A percentile compares a stretch with the other conserved stretches of the same genome.
Conservation (phyloP, 352 stramenopile genomes). For the Albugo laibachii region DNA sequence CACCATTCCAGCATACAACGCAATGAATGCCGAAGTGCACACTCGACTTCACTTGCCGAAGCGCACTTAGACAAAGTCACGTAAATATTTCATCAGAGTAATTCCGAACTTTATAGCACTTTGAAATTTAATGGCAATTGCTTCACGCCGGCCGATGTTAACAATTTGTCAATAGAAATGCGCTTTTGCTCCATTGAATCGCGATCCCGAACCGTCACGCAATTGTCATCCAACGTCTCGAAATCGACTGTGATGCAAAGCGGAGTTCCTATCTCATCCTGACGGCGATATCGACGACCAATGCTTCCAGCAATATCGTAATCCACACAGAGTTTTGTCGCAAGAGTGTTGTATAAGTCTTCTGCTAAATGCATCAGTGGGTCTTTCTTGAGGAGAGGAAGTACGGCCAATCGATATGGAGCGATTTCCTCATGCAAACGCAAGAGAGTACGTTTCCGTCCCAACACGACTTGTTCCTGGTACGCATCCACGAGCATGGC, state of each 20-base stretch:
- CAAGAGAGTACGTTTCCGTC: slow-evolving; percentile 64
- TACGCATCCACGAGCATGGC: slow-evolving; percentile 90
- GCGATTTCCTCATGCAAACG: slow-evolving; percentile 87
- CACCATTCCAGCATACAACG: slow-evolving; percentile 44
- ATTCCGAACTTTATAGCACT: too few species aligned
- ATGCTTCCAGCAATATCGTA: slow-evolving; percentile 85
- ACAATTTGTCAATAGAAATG: slow-evolving; percentile 81
- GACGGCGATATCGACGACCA: slow-evolving; percentile 83
- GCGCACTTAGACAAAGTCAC: too few species aligned
- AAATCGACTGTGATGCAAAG: slow-evolving; percentile 97
- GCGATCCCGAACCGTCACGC: slow-evolving; percentile 90
- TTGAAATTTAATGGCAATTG: too few species aligned
- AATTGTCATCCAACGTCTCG: slow-evolving; percentile 89
- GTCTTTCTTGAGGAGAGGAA: slow-evolving; percentile 90
- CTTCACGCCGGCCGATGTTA: slow-evolving; percentile 8
- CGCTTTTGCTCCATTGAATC: slow-evolving; percentile 92
- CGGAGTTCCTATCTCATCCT: slow-evolving; percentile 94
- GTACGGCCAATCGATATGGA: slow-evolving; percentile 82
- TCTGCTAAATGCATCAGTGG: slow-evolving; percentile 71
- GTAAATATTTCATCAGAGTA: too few species aligned
- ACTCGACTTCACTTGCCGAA: too few species aligned
- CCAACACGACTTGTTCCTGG: slow-evolving; percentile 85
- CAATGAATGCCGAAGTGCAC: slow-evolving; percentile 44
- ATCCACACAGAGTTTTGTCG: slow-evolving; percentile 72
- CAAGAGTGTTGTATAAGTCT: slow-evolving; percentile 82